Evolutionary conservation across 2,329 filamentous ascomycete genomes (phyloP).

Genomic region (Exophiala alcalophila): DNA sequence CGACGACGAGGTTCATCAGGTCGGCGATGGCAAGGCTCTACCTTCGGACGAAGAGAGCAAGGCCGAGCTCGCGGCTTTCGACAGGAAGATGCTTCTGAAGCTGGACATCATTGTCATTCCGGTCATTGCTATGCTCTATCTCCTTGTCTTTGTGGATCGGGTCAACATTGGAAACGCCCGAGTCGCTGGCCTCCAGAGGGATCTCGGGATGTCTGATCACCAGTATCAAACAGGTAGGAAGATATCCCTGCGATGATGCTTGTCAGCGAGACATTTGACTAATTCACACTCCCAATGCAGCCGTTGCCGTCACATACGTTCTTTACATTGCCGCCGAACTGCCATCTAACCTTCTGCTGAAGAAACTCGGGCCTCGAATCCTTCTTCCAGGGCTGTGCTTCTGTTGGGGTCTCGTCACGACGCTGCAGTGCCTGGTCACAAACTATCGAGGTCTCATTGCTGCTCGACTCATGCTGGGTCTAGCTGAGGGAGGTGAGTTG

Average conservation of each 20-base stretch:
- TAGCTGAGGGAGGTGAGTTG: constrained; percentile 65
- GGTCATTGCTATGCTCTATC: constrained; percentile 60
- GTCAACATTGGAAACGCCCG: constrained; percentile 70
- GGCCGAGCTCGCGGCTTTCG: constrained; percentile 3
- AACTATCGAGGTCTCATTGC: constrained; percentile 55
- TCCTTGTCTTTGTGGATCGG: constrained; percentile 63
- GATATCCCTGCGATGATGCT: no score
- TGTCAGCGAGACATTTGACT: background rate
- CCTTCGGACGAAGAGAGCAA: no score
- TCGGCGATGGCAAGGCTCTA: no score
- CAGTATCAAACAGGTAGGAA: constrained; percentile 7
- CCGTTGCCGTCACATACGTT: constrained; percentile 9
- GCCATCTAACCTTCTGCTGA: constrained; percentile 34
- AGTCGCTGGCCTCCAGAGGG: constrained; percentile 40
- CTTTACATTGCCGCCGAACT: constrained; percentile 29
- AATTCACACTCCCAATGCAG: constrained; percentile 37
- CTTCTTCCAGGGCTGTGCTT: constrained; percentile 35
- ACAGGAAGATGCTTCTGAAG: constrained; percentile 39
- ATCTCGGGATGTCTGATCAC: constrained; percentile 29
- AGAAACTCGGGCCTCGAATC: constrained; percentile 33
- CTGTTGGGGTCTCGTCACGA: constrained; percentile 32
- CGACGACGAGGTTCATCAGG: no score
- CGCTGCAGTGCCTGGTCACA: constrained; percentile 47
- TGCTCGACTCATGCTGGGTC: constrained; percentile 60
- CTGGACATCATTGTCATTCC: constrained; percentile 67